A percentile compares a stretch with the other conserved stretches of the same genome.
Conservation (phyloP, 257 asterid species). For the Plantago major region DNA sequence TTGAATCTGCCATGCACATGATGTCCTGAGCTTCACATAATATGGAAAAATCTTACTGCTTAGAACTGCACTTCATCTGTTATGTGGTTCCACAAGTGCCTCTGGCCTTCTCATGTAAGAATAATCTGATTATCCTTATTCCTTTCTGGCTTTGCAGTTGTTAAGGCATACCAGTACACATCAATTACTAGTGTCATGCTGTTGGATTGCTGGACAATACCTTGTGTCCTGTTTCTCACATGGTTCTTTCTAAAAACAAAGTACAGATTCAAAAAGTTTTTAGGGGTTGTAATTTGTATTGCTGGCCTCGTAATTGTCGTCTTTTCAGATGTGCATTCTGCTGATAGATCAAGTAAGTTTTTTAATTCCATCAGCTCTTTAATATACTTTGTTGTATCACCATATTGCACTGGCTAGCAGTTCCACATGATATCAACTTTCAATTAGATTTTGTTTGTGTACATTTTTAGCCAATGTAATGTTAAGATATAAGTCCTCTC, state of each 20-base stretch:
- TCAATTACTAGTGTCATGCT: constrained; percentile 92
- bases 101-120: too few relatives aligned
- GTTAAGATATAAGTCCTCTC: too few relatives aligned
- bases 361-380: neutral
- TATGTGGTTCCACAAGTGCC: too few relatives aligned
- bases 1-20: too few relatives aligned
- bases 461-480: neutral
- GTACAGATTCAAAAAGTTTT: constrained; percentile 53
- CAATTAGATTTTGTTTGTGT: neutral
- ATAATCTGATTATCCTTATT: too few relatives aligned
- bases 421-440: neutral
- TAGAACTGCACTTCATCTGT: too few relatives aligned
- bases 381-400: neutral
- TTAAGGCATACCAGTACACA: constrained; percentile 93
- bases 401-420: neutral
- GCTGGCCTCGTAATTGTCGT: constrained; percentile 79
- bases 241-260: constrained; percentile 84
- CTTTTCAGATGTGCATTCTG: constrained; percentile 83
- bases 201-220: constrained; percentile 95
- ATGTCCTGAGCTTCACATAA: too few relatives aligned
- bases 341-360: constrained; percentile 67
- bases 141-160: constrained; percentile 43
- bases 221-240: constrained; percentile 81
- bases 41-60: too few relatives aligned
- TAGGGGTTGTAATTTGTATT: constrained; percentile 62